Evolutionary conservation across 192 early-diverging fungal species (phyloP).

Genomic region (Lobulomyces angularis): DNA sequence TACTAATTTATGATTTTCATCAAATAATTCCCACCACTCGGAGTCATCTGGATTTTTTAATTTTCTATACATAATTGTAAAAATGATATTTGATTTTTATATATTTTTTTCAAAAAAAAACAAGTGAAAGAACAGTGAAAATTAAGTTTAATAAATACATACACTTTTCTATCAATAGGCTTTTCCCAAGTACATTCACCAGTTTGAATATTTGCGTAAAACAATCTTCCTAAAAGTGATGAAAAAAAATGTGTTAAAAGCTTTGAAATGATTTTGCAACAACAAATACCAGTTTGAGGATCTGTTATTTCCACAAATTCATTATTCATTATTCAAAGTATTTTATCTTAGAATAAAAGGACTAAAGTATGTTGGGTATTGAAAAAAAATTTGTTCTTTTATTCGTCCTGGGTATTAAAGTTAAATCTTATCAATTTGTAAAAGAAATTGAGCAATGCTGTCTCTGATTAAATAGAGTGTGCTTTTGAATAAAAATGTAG

Average conservation of each 20-base stretch:
- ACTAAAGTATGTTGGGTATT: too few species aligned
- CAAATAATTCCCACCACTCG: slow-evolving; percentile 97
- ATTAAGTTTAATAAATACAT: slow-evolving; percentile 16
- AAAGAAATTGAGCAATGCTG: too few species aligned
- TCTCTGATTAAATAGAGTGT: too few species aligned
- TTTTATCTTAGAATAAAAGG: too few species aligned
- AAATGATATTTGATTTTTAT: slow-evolving; percentile 1
- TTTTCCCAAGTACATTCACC: slow-evolving; percentile 68
- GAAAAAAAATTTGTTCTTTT: too few species aligned
- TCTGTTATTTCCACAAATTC: slow-evolving; percentile 25
- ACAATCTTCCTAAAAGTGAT: slow-evolving; percentile 33
- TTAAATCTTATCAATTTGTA: too few species aligned
- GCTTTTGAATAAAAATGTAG: too few species aligned
- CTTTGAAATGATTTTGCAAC: too few species aligned
- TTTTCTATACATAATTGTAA: slow-evolving; percentile 31
- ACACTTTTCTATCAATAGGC: slow-evolving; percentile 53
- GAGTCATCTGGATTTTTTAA: slow-evolving; percentile 51
- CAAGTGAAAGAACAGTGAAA: background rate
- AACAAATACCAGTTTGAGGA: slow-evolving; percentile 40
- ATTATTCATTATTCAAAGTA: too few species aligned
- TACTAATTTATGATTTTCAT: slow-evolving; percentile 63
- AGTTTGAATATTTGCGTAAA: slow-evolving; percentile 46
- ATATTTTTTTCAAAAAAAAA: background rate
- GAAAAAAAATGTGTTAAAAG: too few species aligned
- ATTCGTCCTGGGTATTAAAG: too few species aligned